Conservation (phyloP, 768 basidiomycete genomes). For the Suillus weaverae region DNA sequence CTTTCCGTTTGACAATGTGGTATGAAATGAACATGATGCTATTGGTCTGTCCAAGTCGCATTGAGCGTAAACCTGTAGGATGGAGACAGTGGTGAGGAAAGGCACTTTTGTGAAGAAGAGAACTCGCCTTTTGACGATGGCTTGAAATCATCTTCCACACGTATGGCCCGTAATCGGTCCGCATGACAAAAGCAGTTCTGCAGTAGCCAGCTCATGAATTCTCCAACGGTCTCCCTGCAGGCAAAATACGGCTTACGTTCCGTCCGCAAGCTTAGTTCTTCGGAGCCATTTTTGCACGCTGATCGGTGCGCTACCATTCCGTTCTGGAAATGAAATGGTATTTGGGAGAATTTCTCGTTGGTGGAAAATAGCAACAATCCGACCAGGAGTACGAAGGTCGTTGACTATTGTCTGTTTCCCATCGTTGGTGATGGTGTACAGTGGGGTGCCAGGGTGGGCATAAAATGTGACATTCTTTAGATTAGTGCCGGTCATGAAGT, state of each 20-base stretch:
- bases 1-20: background rate
- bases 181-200: conserved; percentile 22
- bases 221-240: too few relatives aligned
- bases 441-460: conserved; percentile 18
- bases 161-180: conserved; percentile 25
- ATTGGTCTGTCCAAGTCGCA: conserved; percentile 24
- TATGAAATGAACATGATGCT: conserved; percentile 23
- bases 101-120: background rate
- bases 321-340: conserved; percentile 28
- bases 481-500: conserved; percentile 25
- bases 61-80: conserved; percentile 23
- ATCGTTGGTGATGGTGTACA: conserved; percentile 26
- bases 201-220: background rate
- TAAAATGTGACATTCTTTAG: conserved; percentile 22
- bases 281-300: conserved; percentile 29
- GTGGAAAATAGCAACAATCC: conserved; percentile 25
- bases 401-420: conserved; percentile 19
- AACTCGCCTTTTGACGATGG: conserved; percentile 23
- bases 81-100: background rate
- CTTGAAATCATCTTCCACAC: conserved; percentile 28
- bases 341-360: conserved; percentile 27
- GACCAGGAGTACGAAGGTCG: conserved; percentile 12
- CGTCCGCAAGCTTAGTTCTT: conserved; percentile 22
- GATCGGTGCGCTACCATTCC: conserved; percentile 8
- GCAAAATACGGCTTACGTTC: conserved; percentile 21